Conservation (phyloP, 257 asterid genomes). For the Solanum dulcamara region DNA sequence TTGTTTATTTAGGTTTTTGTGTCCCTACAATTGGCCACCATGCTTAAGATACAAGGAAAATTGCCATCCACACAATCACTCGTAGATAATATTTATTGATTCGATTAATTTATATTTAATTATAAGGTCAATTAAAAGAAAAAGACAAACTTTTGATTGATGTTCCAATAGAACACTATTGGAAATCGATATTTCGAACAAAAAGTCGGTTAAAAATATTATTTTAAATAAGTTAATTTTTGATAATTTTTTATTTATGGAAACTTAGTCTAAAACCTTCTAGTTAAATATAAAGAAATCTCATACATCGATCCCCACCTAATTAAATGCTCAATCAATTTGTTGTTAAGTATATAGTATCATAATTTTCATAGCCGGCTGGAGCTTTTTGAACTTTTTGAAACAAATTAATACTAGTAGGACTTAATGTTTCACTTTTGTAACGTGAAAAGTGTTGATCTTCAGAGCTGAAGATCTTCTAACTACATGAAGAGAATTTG, state of each 20-base stretch:
- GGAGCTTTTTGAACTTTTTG: not conserved
- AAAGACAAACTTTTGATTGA: rapidly evolving
- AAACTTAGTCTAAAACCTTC: no score
- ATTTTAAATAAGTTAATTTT: not conserved
- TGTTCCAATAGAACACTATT: rapidly evolving
- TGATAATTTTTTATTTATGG: not conserved
- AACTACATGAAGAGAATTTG: no score
- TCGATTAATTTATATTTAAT: not conserved
- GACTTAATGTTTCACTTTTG: not conserved
- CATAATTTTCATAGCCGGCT: not conserved
- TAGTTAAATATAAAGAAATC: not conserved
- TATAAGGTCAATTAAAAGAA: no score
- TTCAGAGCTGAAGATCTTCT: no score
- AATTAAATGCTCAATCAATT: not conserved
- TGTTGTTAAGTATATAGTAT: not conserved
- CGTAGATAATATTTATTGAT: not conserved
- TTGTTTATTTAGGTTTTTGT: not conserved
- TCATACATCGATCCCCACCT: not conserved
- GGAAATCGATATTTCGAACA: not conserved
- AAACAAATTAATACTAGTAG: not conserved
- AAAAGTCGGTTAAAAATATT: not conserved
- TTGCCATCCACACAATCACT: not conserved
- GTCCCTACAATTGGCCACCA: not conserved
- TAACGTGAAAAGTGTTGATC: no score
- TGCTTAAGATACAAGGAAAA: not conserved